Conservation (phyloP, 345 rosid species). For the Moricandia arvensis region DNA sequence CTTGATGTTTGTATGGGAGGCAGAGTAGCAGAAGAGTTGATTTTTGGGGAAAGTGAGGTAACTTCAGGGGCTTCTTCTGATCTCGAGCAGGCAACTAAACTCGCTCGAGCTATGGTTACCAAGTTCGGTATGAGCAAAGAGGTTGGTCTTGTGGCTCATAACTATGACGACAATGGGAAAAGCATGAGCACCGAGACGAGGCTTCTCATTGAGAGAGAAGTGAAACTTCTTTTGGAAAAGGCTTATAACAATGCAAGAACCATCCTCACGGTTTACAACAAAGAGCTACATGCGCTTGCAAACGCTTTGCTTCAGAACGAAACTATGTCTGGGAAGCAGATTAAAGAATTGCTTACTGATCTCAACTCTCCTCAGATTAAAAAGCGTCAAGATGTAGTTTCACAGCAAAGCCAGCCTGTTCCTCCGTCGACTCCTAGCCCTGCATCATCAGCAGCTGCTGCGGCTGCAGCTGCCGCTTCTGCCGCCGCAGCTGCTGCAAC, state of each 20-base stretch:
- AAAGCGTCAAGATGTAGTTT: constrained; percentile 53
- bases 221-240: constrained; percentile 61
- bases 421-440: constrained; percentile 79
- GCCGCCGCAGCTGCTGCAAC: constrained; percentile 66
- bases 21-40: constrained; percentile 91
- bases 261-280: constrained; percentile 67
- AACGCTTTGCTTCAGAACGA: constrained; percentile 78
- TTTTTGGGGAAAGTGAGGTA: constrained; percentile 86
- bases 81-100: constrained; percentile 76
- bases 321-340: constrained; percentile 78
- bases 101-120: constrained; percentile 90
- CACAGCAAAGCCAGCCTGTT: constrained; percentile 55
- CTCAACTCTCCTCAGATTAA: constrained; percentile 60
- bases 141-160: constrained; percentile 74
- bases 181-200: constrained; percentile 98
- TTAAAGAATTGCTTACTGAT: constrained; percentile 64
- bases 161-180: constrained; percentile 82
- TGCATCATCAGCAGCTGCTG: constrained; percentile 71
- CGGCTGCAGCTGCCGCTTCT: constrained; percentile 54
- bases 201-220: constrained; percentile 88
- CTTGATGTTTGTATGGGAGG: constrained; percentile 98
- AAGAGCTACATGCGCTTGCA: constrained; percentile 84
- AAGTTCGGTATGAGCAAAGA: constrained; percentile 89
- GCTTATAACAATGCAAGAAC: constrained; percentile 86
- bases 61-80: constrained; percentile 88